phyloP scores from a whole-genome alignment of 257 asterid species.

The Penstemon barbatus region DNA sequence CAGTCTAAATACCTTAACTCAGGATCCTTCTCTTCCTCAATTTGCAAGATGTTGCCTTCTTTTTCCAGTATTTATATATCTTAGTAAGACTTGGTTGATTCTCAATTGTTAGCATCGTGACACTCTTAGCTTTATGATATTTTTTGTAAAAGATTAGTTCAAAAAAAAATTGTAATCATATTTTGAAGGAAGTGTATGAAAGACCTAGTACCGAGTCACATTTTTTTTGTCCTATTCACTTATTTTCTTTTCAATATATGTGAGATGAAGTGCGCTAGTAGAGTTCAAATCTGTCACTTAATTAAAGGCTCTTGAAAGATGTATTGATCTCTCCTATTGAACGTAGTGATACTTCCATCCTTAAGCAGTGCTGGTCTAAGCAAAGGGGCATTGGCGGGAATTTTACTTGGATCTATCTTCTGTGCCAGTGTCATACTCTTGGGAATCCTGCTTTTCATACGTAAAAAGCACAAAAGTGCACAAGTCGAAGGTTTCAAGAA shows the following conservation, averaged over 20 bases:
- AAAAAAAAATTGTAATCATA: no score
- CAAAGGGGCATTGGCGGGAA: slow-evolving; percentile 50
- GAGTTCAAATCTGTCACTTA: no score
- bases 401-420: slow-evolving; percentile 37
- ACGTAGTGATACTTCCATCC: slow-evolving; percentile 47
- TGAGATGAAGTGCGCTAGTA: no score
- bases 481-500: slow-evolving; percentile 29
- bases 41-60: background rate
- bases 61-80: no score
- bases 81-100: no score
- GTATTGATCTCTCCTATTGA: slow-evolving; percentile 9
- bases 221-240: background rate
- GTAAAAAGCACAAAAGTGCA: slow-evolving; percentile 24
- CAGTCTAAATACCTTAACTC: background rate
- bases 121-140: no score
- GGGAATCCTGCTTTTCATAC: slow-evolving; percentile 27
- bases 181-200: no score
- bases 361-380: slow-evolving; percentile 32
- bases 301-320: slow-evolving; percentile 20
- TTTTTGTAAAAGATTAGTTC: no score
- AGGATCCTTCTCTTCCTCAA: background rate
- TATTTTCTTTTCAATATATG: no score
- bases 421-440: slow-evolving; percentile 32
- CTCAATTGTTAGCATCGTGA: no score
- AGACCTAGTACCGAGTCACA: background rate